Percentiles rank a stretch among this genome's conserved stretches.
Conservation (phyloP, 805 yeast genomes). For the Starmerella vitae region DNA sequence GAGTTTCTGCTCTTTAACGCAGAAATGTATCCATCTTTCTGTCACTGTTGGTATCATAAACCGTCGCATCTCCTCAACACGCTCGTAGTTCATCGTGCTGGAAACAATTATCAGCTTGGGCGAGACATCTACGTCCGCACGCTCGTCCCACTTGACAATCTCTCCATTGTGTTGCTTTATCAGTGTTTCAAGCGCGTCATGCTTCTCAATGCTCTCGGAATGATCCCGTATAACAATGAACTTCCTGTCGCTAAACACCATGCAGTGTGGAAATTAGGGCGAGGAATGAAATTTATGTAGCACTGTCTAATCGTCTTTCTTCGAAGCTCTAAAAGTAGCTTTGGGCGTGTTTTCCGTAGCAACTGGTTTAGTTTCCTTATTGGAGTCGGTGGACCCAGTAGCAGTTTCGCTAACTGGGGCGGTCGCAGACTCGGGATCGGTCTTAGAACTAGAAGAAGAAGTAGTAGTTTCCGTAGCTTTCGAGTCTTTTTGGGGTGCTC, state of each 20-base stretch:
- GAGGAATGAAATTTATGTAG: neutral
- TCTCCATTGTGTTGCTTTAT: constrained; percentile 19
- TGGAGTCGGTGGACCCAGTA: too few species aligned
- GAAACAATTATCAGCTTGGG: constrained; percentile 35
- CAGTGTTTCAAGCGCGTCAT: constrained; percentile 10
- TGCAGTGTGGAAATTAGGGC: too few species aligned
- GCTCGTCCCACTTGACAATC: constrained; percentile 20
- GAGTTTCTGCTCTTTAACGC: constrained; percentile 31
- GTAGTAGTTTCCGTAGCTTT: too few species aligned
- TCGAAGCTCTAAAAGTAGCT: neutral
- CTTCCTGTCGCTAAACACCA: constrained; percentile 19
- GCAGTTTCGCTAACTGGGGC: too few species aligned
- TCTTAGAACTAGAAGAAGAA: too few species aligned
- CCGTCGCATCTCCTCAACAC: constrained; percentile 34
- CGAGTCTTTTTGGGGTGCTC: neutral
- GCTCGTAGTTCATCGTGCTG: constrained; percentile 38
- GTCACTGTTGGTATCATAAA: constrained; percentile 55
- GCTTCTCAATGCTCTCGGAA: constrained; percentile 4
- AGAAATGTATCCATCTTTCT: constrained; percentile 45
- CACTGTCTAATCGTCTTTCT: neutral
- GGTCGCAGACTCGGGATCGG: too few species aligned
- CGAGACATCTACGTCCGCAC: constrained; percentile 25
- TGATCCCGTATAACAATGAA: constrained; percentile 14
- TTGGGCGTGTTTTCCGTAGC: neutral
- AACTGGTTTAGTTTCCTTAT: neutral